phyloP scores from a whole-genome alignment of 371 early-diverging fungal genomes.

The Mortierella sp. region DNA sequence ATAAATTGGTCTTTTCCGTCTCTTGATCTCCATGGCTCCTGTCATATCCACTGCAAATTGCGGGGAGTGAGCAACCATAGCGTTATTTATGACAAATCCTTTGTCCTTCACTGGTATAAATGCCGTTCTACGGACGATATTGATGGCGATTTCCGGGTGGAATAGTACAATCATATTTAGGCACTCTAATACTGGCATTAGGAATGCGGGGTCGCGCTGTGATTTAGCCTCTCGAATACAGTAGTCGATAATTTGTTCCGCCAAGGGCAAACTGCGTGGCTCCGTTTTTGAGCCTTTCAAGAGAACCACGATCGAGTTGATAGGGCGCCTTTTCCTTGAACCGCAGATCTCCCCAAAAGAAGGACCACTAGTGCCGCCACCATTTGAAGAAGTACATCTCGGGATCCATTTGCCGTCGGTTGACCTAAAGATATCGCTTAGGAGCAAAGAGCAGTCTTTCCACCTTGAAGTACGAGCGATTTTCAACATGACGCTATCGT shows the following conservation, averaged over 20 bases:
- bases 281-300: conserved; percentile 20
- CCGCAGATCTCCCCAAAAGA: not conserved
- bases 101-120: conserved; percentile 25
- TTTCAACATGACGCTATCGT: conserved; percentile 10
- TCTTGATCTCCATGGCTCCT: not conserved
- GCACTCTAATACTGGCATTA: conserved; percentile 10
- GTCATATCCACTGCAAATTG: not conserved
- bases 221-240: conserved; percentile 20
- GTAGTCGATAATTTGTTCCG: conserved; percentile 26
- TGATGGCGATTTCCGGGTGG: conserved; percentile 19
- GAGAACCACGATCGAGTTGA: not conserved
- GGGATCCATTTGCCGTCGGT: conserved; percentile 30
- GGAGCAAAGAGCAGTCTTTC: conserved; percentile 3
- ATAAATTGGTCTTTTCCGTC: conserved; percentile 12
- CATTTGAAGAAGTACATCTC: not conserved
- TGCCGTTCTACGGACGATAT: conserved; percentile 15
- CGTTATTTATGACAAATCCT: conserved; percentile 18
- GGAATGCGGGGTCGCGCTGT: conserved; percentile 22
- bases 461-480: conserved; percentile 14
- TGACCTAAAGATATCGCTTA: conserved; percentile 9
- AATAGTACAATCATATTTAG: conserved; percentile 3
- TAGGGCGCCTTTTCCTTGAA: not conserved
- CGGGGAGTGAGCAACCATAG: conserved; percentile 12
- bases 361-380: not conserved
- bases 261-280: conserved; percentile 16